phyloP scores from a whole-genome alignment of 768 basidiomycete species.

The Lactifluus subvellereus region DNA sequence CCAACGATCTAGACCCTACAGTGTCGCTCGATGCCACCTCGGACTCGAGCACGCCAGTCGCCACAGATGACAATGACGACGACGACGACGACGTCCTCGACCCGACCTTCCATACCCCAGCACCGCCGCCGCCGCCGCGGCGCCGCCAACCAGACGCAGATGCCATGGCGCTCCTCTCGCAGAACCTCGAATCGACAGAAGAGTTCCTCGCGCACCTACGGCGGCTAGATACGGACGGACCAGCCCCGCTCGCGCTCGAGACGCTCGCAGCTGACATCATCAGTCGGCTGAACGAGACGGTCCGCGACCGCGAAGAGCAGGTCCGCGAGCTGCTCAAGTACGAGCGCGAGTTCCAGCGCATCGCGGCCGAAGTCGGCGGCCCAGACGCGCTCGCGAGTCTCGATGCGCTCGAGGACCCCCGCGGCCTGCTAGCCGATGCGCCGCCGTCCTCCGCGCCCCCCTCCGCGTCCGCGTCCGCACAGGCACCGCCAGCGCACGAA shows the following conservation, averaged over 20 bases:
- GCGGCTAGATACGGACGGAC: slow-evolving; percentile 52
- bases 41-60: slow-evolving; percentile 14
- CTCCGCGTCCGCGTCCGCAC: slow-evolving; percentile 24
- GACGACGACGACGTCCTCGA: slow-evolving; percentile 31
- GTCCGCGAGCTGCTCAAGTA: slow-evolving; percentile 71
- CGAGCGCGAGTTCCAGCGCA: slow-evolving; percentile 74
- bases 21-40: slow-evolving; percentile 6
- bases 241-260: slow-evolving; percentile 44
- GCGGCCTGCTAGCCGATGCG: slow-evolving; percentile 42
- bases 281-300: slow-evolving; percentile 66
- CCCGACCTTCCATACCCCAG: slow-evolving; percentile 39
- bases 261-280: slow-evolving; percentile 70
- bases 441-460: slow-evolving; percentile 28
- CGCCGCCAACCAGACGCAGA: slow-evolving; percentile 42
- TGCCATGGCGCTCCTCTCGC: slow-evolving; percentile 65
- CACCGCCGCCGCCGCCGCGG: slow-evolving; percentile 28
- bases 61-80: slow-evolving; percentile 29
- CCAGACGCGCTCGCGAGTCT: slow-evolving; percentile 63
- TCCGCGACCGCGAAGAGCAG: slow-evolving; percentile 74
- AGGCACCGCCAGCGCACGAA: slow-evolving; percentile 3
- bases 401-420: slow-evolving; percentile 49
- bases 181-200: slow-evolving; percentile 72
- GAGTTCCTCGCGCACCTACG: slow-evolving; percentile 70
- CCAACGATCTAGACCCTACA: slow-evolving; percentile 30
- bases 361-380: slow-evolving; percentile 73